These are phyloP conservation scores for Alternaria sp. DNA, from an alignment of 2,329 filamentous ascomycete genomes.

Conservation along the genomic window DNA sequence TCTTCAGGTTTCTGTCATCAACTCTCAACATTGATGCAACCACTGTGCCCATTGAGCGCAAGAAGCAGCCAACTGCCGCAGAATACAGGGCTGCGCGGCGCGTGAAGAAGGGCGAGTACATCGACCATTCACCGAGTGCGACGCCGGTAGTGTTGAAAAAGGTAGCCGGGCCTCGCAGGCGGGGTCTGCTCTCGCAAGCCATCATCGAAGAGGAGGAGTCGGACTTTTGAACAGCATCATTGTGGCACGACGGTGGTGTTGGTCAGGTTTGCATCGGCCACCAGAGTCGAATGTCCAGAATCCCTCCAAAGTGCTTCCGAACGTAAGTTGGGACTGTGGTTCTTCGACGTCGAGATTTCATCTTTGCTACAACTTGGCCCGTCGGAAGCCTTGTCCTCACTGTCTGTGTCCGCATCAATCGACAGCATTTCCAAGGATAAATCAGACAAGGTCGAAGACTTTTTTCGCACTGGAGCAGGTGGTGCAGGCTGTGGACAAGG, in stretches of 20 bases:
- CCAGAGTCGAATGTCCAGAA: constrained; percentile 16
- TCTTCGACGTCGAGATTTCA: background rate
- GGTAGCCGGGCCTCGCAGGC: constrained; percentile 41
- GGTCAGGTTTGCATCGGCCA: background rate
- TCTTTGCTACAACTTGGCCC: background rate
- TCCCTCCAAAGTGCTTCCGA: constrained; percentile 8
- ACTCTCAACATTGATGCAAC: constrained; percentile 55
- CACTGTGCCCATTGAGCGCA: constrained; percentile 15
- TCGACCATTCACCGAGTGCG: constrained; percentile 29
- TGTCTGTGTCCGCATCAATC: background rate
- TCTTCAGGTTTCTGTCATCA: constrained; percentile 64
- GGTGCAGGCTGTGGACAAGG: background rate
- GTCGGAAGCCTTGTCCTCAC: background rate
- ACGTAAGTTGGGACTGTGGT: background rate
- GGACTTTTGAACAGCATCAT: constrained; percentile 49
- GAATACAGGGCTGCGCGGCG: constrained; percentile 43
- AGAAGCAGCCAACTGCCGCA: constrained; percentile 36
- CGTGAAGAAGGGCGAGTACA: constrained; percentile 32
- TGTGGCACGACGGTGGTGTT: background rate
- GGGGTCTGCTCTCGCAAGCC: constrained; percentile 68
- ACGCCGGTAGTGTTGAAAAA: constrained; percentile 39
- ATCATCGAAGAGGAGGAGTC: constrained; percentile 77
- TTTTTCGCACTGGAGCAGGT: constrained; percentile 1
- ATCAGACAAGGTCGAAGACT: background rate
- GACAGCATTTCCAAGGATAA: background rate